Evolutionary conservation across 805 yeast species (phyloP), one percentile per base, ranked within the genome.

Genomic region (Candida xiaguanensis): DNA sequence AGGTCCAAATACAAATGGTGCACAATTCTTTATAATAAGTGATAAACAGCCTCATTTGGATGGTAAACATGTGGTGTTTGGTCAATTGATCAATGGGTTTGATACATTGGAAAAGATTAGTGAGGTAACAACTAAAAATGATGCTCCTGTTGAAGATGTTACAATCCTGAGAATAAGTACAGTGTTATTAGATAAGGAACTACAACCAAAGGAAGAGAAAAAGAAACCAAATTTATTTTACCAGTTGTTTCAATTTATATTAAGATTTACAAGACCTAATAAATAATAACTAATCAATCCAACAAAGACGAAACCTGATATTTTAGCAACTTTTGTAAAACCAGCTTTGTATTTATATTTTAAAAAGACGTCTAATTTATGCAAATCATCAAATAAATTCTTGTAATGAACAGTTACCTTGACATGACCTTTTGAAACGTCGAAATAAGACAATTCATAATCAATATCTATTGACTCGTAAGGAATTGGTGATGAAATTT

Each of bases 1-100:
- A 4, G 76, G 77, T 1, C 63, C 69, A 2, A 55, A 71, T 46
- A 63, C 74, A 12, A 72, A 72, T 47, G 74, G 76, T 17, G 68
- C 68, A 19, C 76, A 70, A 44, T 65, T 76, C 51, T 70, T 70
- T 61, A 56, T 61, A 18, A 63, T 52, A 4, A 55, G 47, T 0
- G 54, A 55, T 3, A 49, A 58, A 35, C 44, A 47, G 31, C 41
- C 45, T 3, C 48, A 48, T 50, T 77, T 90, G 65, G 95, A 89
- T 59, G 96, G 95, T 48, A 82, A 83, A 70, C 95, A 89, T 76
- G 95, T 87, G 59, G 96, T 90, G 45, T 90, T 90, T 58, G 97
- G 97, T 58, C 95, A 89, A 72, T 88, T 88, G 48, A 61, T 74
- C 47, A 95, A 85, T 45, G 97, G 97, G 52, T 65, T 72, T 59